These are phyloP conservation scores for Podospora sp. DNA, from an alignment of 495 filamentous ascomycete species.

Conservation along the genomic window DNA sequence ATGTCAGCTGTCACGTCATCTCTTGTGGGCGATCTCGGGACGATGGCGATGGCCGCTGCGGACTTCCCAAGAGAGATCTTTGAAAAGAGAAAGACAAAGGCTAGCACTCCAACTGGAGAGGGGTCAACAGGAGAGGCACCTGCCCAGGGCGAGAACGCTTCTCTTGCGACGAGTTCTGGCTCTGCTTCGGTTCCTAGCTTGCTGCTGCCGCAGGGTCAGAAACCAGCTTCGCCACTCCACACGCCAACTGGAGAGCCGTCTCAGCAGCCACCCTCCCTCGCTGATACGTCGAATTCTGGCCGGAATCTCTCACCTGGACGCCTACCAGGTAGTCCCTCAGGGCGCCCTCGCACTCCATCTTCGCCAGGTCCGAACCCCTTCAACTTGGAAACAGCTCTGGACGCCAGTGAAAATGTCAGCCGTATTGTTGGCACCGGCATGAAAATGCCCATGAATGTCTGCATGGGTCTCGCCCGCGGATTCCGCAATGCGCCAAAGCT, in stretches of 20 bases:
- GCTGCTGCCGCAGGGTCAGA: background rate
- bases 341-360: background rate
- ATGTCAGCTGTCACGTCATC: conserved; percentile 72
- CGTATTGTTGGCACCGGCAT: conserved; percentile 72
- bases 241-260: background rate
- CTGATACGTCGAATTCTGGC: background rate
- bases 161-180: background rate
- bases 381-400: conserved; percentile 58
- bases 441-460: conserved; percentile 78
- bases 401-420: conserved; percentile 63
- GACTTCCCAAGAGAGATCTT: conserved; percentile 80
- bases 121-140: background rate
- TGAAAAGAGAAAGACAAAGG: conserved; percentile 26
- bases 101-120: background rate
- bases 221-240: background rate
- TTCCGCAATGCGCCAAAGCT: conserved; percentile 84
- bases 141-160: background rate
- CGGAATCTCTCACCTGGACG: background rate
- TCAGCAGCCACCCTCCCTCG: background rate
- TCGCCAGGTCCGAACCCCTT: conserved; percentile 20
- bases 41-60: conserved; percentile 77
- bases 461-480: conserved; percentile 74
- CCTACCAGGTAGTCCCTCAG: background rate
- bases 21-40: conserved; percentile 71
- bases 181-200: background rate